Percentiles rank a stretch among this genome's conserved stretches.
Evolutionary conservation across 306 rosid species (phyloP).

Genomic region (Glycine soja): DNA sequence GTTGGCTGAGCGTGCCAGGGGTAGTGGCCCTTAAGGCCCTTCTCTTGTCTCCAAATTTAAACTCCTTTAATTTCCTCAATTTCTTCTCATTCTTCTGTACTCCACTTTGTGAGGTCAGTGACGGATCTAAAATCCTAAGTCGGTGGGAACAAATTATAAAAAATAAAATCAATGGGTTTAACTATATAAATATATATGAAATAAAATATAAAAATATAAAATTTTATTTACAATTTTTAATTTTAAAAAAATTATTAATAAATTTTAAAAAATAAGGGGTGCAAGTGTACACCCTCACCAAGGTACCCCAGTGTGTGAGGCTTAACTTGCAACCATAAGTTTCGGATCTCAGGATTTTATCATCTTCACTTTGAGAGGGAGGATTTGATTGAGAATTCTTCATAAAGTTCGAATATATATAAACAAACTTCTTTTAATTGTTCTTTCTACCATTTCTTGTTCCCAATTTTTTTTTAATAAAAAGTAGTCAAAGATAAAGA

Average conservation of each 20-base stretch:
- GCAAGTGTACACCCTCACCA: too few species aligned
- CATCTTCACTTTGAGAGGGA: background rate
- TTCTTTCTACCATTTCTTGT: too few species aligned
- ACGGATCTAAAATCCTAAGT: too few species aligned
- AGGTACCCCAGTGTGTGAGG: slow-evolving; percentile 27
- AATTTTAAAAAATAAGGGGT: too few species aligned
- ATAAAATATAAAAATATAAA: too few species aligned
- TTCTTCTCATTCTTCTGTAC: slow-evolving; percentile 41
- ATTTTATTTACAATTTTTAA: too few species aligned
- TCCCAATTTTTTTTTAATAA: too few species aligned
- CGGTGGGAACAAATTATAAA: too few species aligned
- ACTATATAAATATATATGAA: too few species aligned
- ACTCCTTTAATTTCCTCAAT: slow-evolving; percentile 28
- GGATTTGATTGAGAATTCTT: background rate
- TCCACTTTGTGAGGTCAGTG: slow-evolving; percentile 35
- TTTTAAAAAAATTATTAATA: too few species aligned
- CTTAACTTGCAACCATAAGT: slow-evolving; percentile 37
- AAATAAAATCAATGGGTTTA: too few species aligned
- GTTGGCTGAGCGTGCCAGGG: slow-evolving; percentile 16
- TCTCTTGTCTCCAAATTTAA: slow-evolving; percentile 42
- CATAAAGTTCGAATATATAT: background rate
- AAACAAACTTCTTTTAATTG: slow-evolving; percentile 1
- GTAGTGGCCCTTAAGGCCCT: slow-evolving; percentile 42
- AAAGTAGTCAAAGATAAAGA: background rate
- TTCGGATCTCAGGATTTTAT: slow-evolving; percentile 36